phyloP scores from a whole-genome alignment of 306 rosid genomes.

The Notholithocarpus densiflorus region DNA sequence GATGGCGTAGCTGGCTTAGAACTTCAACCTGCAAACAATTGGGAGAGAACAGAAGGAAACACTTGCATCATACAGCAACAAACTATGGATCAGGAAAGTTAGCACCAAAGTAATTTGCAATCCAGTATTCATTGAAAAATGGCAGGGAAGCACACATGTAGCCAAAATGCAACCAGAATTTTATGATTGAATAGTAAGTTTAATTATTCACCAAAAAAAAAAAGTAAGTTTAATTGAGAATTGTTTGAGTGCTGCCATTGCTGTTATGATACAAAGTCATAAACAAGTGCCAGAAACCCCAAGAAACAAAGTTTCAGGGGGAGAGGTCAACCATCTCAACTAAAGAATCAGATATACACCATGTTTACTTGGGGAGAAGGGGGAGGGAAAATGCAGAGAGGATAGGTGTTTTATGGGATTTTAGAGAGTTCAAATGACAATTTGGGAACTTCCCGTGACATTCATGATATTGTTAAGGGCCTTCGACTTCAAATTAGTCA shows the following conservation, averaged over 20 bases:
- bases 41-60: constrained; percentile 18
- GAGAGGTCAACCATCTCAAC: neutral
- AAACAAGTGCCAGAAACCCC: neutral
- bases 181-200: neutral
- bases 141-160: constrained; percentile 7
- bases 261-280: neutral
- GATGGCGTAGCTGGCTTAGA: constrained; percentile 92
- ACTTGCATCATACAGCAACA: constrained; percentile 12
- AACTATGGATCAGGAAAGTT: constrained; percentile 4
- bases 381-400: neutral
- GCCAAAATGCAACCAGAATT: constrained; percentile 6
- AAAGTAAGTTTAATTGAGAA: neutral
- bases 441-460: neutral
- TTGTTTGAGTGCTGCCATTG: neutral
- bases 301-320: constrained; percentile 1
- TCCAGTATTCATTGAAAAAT: neutral
- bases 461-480: neutral
- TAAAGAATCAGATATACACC: neutral
- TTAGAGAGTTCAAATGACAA: neutral
- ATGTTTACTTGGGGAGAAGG: neutral
- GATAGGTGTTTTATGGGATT: neutral
- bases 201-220: too few relatives aligned
- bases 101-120: constrained; percentile 17
- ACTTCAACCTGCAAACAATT: constrained; percentile 68
- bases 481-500: neutral